Conservation (phyloP, 2,329 filamentous ascomycete species). For the Harringtonia aguacate region DNA sequence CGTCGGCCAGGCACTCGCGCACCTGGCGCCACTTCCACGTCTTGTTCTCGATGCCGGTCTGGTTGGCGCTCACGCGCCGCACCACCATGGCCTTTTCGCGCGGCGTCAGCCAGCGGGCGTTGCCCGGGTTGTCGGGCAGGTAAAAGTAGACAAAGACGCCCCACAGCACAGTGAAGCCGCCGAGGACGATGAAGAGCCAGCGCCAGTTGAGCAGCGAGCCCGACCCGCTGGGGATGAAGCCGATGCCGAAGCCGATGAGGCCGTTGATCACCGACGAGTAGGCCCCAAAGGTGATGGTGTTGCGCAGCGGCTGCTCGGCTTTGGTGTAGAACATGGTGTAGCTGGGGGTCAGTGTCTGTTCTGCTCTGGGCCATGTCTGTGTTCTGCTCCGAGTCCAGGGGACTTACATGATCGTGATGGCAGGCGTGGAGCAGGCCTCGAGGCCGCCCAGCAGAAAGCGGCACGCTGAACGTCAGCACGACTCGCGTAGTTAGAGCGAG, state of each 20-base stretch:
- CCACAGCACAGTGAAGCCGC: conserved; percentile 14
- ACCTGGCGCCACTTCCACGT: conserved; percentile 12
- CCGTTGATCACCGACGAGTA: conserved; percentile 16
- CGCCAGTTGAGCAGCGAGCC: conserved; percentile 15
- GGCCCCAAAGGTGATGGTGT: conserved; percentile 16
- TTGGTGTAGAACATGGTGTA: conserved; percentile 15
- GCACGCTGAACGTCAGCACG: conserved; percentile 13
- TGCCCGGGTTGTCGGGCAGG: conserved; percentile 15
- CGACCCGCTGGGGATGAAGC: conserved; percentile 13
- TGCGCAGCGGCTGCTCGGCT: conserved; percentile 16
- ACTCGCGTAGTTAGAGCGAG: too few relatives aligned
- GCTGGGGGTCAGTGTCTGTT: too few relatives aligned
- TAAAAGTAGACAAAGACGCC: conserved; percentile 12
- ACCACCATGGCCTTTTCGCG: conserved; percentile 10
- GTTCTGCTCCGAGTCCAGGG: too few relatives aligned
- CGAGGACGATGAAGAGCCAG: conserved; percentile 16
- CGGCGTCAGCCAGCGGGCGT: conserved; percentile 5
- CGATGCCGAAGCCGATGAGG: conserved; percentile 14
- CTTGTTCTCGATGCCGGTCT: conserved; percentile 13
- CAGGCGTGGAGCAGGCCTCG: conserved; percentile 13
- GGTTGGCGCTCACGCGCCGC: conserved; percentile 14
- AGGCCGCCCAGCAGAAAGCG: conserved; percentile 15
- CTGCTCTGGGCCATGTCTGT: too few relatives aligned
- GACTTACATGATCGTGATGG: conserved; percentile 14
- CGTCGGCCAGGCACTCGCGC: conserved; percentile 10